Percentiles rank a stretch among this genome's conserved stretches.
Evolutionary conservation across 768 basidiomycete genomes (phyloP).

Genomic region (Leccinum sublutescens): DNA sequence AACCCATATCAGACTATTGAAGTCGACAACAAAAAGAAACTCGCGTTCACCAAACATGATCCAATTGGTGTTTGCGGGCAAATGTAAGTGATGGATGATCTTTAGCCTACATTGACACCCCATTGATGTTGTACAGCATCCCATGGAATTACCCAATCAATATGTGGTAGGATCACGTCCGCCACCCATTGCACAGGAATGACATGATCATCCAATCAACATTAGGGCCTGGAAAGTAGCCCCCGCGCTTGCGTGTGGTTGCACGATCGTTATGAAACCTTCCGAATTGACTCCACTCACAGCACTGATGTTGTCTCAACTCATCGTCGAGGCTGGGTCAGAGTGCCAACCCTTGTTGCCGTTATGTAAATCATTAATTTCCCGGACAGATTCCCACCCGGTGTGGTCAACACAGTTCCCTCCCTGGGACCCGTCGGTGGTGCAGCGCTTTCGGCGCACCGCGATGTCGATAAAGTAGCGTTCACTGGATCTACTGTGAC

Average conservation of each 20-base stretch:
- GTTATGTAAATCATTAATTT: conserved; percentile 18
- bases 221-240: conserved; percentile 87
- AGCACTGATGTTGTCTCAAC: conserved; percentile 77
- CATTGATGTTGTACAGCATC: conserved; percentile 46
- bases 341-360: conserved; percentile 14
- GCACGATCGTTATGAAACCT: conserved; percentile 94
- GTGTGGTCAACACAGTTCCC: conserved; percentile 86
- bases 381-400: conserved; percentile 74
- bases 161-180: conserved; percentile 58
- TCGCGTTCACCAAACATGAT: conserved; percentile 84
- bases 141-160: conserved; percentile 94
- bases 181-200: conserved; percentile 1
- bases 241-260: conserved; percentile 87
- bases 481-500: conserved; percentile 93
- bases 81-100: conserved; percentile 51
- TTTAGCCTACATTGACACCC: conserved; percentile 9
- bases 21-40: conserved; percentile 73
- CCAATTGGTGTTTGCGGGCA: conserved; percentile 95
- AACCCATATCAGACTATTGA: conserved; percentile 59
- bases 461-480: conserved; percentile 89
- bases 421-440: conserved; percentile 83
- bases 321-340: conserved; percentile 82
- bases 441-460: conserved; percentile 78
- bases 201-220: conserved; percentile 1
- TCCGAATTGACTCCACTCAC: conserved; percentile 85